phyloP scores from a whole-genome alignment of 1,139 yeast genomes.

The Sugiyamaella neomexicana region DNA sequence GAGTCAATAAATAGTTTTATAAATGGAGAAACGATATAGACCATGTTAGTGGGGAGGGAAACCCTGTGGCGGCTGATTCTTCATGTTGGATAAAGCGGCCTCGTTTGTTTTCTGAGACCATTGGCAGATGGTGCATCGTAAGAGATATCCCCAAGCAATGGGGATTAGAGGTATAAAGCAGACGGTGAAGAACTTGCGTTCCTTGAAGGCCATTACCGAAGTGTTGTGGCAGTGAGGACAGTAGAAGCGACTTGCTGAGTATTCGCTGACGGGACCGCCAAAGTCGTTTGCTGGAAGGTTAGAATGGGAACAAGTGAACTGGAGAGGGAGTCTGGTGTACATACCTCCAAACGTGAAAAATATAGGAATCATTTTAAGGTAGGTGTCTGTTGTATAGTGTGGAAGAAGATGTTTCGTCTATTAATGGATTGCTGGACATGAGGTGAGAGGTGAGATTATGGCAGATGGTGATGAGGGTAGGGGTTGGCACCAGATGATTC shows the following conservation, averaged over 20 bases:
- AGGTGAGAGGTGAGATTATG: too few species aligned
- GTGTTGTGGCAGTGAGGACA: slow-evolving; percentile 45
- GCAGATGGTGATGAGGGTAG: background rate
- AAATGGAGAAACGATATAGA: too few species aligned
- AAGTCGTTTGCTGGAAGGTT: slow-evolving; percentile 30
- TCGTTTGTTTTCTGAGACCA: slow-evolving; percentile 48
- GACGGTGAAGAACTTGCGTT: slow-evolving; percentile 48
- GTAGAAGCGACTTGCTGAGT: slow-evolving; percentile 32
- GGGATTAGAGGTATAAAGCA: slow-evolving; percentile 53
- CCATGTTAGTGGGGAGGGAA: background rate
- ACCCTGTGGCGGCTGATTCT: slow-evolving; percentile 17
- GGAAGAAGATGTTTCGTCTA: too few species aligned
- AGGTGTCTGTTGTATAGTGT: background rate
- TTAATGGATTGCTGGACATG: too few species aligned
- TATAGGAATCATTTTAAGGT: slow-evolving; percentile 25
- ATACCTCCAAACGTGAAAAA: slow-evolving; percentile 38
- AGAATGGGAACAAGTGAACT: too few species aligned
- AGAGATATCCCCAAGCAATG: slow-evolving; percentile 47
- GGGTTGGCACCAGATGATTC: background rate
- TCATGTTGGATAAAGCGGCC: slow-evolving; percentile 42
- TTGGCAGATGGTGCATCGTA: slow-evolving; percentile 47
- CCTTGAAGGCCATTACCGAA: slow-evolving; percentile 46
- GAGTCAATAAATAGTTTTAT: background rate
- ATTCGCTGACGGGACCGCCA: slow-evolving; percentile 33
- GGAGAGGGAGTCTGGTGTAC: slow-evolving; percentile 11